These are phyloP conservation scores for Rubroboletus satanas DNA, from an alignment of 768 basidiomycete genomes.

Conservation along the genomic window DNA sequence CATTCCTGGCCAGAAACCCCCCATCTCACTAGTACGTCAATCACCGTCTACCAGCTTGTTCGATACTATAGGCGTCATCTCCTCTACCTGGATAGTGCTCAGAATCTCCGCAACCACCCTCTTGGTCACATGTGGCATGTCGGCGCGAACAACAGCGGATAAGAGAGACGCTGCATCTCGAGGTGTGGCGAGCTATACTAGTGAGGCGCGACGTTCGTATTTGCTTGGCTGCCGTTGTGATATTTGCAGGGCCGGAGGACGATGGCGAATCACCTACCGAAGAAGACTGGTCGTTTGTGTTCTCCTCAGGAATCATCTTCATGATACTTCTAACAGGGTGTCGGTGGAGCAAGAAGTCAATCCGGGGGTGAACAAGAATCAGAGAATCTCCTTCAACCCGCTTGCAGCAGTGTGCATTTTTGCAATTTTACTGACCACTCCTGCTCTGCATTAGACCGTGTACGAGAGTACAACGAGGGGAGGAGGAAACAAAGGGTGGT, in stretches of 20 bases:
- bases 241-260: not conserved
- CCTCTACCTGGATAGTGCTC: not conserved
- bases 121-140: not conserved
- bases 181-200: not conserved
- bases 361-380: constrained; percentile 9
- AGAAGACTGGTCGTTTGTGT: not conserved
- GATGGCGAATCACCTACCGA: not conserved
- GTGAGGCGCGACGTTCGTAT: not conserved
- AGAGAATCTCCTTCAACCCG: not conserved
- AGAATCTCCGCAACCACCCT: not conserved
- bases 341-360: not conserved
- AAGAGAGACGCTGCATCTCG: not conserved
- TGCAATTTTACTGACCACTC: constrained; percentile 4
- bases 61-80: not conserved
- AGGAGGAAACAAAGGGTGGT: no score
- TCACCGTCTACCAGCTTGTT: no score
- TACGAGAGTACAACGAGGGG: no score
- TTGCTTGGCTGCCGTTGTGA: not conserved
- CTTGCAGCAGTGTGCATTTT: constrained; percentile 6
- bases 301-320: not conserved
- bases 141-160: not conserved
- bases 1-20: no score
- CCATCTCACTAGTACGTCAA: no score
- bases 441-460: no score
- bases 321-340: not conserved